Percentiles rank a stretch among this genome's conserved stretches.
These are phyloP conservation scores for Boletus bicolor DNA, from an alignment of 768 basidiomycete genomes.

Conservation along the genomic window DNA sequence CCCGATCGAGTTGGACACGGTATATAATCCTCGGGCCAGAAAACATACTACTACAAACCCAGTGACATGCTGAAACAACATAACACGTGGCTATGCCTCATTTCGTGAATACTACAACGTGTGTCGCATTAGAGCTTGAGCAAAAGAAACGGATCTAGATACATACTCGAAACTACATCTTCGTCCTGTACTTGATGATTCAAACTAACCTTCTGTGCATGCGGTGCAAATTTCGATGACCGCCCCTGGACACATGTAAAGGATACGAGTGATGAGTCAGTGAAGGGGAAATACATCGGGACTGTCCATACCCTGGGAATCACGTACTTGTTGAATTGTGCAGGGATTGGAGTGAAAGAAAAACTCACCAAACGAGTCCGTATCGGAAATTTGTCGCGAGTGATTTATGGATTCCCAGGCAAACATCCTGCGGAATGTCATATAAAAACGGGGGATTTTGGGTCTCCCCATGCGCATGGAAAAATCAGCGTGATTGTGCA, in stretches of 20 bases:
- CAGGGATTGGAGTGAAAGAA: neutral
- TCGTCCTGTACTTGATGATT: slow-evolving; percentile 82
- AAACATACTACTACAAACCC: neutral
- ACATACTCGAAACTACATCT: slow-evolving; percentile 85
- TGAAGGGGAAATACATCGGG: neutral
- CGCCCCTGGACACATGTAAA: slow-evolving; percentile 56
- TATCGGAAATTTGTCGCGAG: slow-evolving; percentile 91
- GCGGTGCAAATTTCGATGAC: slow-evolving; percentile 90
- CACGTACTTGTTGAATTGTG: slow-evolving; percentile 3
- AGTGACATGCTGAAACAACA: neutral
- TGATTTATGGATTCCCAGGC: slow-evolving; percentile 89
- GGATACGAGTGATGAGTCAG: neutral
- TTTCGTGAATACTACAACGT: slow-evolving; percentile 31
- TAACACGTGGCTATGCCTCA: slow-evolving; percentile 4
- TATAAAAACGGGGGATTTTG: neutral
- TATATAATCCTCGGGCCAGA: neutral
- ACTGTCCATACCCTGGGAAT: slow-evolving; percentile 25
- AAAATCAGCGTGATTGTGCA: neutral
- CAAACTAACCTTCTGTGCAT: slow-evolving; percentile 91
- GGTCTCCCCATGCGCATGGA: neutral
- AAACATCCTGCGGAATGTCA: slow-evolving; percentile 58
- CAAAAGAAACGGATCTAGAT: neutral
- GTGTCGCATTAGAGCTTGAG: neutral
- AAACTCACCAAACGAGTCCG: slow-evolving; percentile 82
- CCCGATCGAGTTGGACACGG: too few relatives aligned